Conservation (phyloP, 2,329 filamentous ascomycete species). For the Nannizziopsis barbatae region DNA sequence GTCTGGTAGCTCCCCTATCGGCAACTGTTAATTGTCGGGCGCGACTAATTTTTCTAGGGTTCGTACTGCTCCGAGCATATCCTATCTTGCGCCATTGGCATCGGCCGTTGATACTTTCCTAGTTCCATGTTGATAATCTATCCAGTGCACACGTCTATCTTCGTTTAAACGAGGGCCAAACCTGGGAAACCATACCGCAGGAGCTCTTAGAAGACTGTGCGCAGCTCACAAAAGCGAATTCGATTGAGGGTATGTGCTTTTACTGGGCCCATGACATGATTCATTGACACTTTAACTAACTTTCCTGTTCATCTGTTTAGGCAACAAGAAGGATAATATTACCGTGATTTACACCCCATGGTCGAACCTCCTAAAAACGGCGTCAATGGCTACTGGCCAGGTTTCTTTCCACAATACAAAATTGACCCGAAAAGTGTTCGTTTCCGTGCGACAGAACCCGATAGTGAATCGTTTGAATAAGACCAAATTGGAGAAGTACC, state of each 20-base stretch:
- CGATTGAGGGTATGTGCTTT: conserved; percentile 64
- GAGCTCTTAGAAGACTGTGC: conserved; percentile 74
- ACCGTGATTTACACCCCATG: conserved; percentile 96
- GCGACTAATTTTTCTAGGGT: conserved; percentile 21
- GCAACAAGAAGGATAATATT: conserved; percentile 98
- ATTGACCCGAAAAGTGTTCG: conserved; percentile 68
- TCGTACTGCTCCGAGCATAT: conserved; percentile 14
- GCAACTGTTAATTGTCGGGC: no score
- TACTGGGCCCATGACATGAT: background rate
- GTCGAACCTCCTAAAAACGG: conserved; percentile 91
- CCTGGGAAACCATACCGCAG: conserved; percentile 71
- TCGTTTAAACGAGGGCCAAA: conserved; percentile 62
- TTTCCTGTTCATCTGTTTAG: conserved; percentile 32
- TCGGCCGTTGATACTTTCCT: conserved; percentile 5
- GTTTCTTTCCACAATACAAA: conserved; percentile 87
- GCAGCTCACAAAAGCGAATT: conserved; percentile 98
- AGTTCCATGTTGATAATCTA: conserved; percentile 97
- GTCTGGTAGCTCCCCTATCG: conserved; percentile 56
- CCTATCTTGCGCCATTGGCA: background rate
- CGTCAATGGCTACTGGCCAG: conserved; percentile 88
- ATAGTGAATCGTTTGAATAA: conserved; percentile 98
- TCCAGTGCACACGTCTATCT: conserved; percentile 96
- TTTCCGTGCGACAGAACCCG: conserved; percentile 69
- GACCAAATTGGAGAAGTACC: conserved; percentile 78
- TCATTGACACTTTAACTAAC: background rate